These are phyloP conservation scores for Nevesoporus exiguus DNA, from an alignment of 768 basidiomycete species.

Conservation along the genomic window DNA sequence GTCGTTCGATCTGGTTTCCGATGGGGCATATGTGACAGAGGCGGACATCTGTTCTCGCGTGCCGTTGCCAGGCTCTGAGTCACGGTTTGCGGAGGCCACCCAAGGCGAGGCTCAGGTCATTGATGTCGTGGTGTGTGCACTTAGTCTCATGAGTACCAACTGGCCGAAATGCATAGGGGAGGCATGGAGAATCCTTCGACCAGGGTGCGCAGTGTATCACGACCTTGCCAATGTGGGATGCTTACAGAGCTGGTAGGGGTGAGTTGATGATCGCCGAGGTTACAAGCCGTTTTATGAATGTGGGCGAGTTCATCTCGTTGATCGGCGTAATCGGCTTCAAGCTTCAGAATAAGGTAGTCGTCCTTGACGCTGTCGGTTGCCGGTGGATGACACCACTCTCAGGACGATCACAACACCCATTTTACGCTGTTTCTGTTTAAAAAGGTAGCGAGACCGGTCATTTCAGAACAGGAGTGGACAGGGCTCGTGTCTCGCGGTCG, in stretches of 20 bases:
- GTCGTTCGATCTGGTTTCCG: constrained; percentile 80
- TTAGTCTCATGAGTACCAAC: constrained; percentile 96
- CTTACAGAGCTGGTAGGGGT: constrained; percentile 46
- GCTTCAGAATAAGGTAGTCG: constrained; percentile 58
- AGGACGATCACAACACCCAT: constrained; percentile 83
- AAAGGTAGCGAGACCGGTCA: constrained; percentile 49
- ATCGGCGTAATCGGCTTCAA: constrained; percentile 71
- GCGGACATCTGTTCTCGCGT: constrained; percentile 83
- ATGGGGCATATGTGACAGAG: constrained; percentile 72
- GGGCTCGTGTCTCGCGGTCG: constrained; percentile 48
- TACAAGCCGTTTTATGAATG: constrained; percentile 71
- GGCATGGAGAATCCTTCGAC: constrained; percentile 81
- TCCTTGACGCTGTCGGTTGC: not conserved
- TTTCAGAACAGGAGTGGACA: constrained; percentile 58
- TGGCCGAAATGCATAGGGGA: constrained; percentile 92
- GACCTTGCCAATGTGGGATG: not conserved
- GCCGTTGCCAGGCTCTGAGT: constrained; percentile 82
- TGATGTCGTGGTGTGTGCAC: constrained; percentile 88
- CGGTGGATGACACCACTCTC: constrained; percentile 2
- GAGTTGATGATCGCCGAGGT: constrained; percentile 88
- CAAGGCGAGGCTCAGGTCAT: constrained; percentile 71
- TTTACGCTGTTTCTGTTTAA: constrained; percentile 82
- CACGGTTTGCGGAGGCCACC: constrained; percentile 34
- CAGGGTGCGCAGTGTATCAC: constrained; percentile 52
- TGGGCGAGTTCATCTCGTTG: constrained; percentile 63